These are phyloP conservation scores for Tulasnella calospora DNA, from an alignment of 768 basidiomycete species.

Conservation along the genomic window DNA sequence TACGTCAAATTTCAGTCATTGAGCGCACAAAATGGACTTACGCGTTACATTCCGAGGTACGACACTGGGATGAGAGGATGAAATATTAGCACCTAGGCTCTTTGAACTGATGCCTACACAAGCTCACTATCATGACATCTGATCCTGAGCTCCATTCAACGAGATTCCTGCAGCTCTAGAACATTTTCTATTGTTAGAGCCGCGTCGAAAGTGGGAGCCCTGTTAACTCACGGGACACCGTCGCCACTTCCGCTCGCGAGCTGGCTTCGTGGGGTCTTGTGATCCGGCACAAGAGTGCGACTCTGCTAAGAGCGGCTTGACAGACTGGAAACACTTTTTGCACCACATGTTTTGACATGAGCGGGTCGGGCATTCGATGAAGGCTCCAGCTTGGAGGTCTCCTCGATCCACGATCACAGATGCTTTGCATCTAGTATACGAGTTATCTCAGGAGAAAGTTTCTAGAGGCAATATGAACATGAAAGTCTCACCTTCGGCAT, in stretches of 20 bases:
- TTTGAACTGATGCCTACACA: not conserved
- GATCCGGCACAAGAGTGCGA: slow-evolving; percentile 51
- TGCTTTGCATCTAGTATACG: slow-evolving; percentile 38
- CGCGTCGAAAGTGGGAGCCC: not conserved
- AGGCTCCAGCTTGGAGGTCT: slow-evolving; percentile 42
- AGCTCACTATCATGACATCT: slow-evolving; percentile 19
- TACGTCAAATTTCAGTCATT: not conserved
- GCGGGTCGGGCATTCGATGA: slow-evolving; percentile 48
- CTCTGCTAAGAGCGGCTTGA: slow-evolving; percentile 44
- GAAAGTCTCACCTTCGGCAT: slow-evolving; percentile 43
- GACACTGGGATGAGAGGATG: not conserved
- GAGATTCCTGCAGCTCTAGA: slow-evolving; percentile 1
- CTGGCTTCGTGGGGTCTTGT: slow-evolving; percentile 49
- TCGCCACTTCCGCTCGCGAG: slow-evolving; percentile 52
- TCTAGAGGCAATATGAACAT: no score
- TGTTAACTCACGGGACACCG: slow-evolving; percentile 49
- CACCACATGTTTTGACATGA: slow-evolving; percentile 57
- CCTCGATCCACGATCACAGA: slow-evolving; percentile 48
- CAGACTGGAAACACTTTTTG: slow-evolving; percentile 50
- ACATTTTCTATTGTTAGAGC: not conserved
- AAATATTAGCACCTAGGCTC: not conserved
- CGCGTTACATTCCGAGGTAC: not conserved
- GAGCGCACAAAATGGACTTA: not conserved
- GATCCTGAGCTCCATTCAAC: slow-evolving; percentile 1
- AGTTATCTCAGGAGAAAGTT: not conserved